Evolutionary conservation across 192 early-diverging fungal species (phyloP), one percentile per base, ranked within the genome.

Genomic region (Coemansia sp.): DNA sequence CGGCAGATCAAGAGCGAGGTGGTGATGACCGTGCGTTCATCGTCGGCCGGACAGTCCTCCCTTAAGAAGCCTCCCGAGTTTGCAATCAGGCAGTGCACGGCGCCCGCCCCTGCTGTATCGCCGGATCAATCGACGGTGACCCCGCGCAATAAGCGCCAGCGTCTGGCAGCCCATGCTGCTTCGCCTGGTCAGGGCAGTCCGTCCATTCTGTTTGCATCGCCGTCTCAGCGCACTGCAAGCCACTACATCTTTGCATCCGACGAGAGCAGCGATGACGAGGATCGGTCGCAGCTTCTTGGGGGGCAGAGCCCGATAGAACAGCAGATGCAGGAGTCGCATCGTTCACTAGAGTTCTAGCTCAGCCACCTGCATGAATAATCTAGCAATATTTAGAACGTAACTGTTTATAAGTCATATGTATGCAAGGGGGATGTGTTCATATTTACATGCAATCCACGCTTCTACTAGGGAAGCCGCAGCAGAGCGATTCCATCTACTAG

Each of bases 1-100:
- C 64, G 72, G 15, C 71, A 80, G 54, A 62, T 80, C 14, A 80
- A 71, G 54, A 80, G 53, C 61, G 77, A 80, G 33, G 77, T 80
- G 15, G 72, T 80, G 19, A 64, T 61, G 42, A 68, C 68, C 3
- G 41, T 68, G 25, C 71, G 65, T 19, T 44, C 67, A n/a, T n/a
- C n/a, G n/a, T n/a, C n/a, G n/a, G n/a, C n/a, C n/a, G n/a, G n/a
- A n/a, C n/a, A n/a, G n/a, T n/a, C n/a, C n/a, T n/a, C n/a, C n/a
- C n/a, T n/a, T n/a, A n/a, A n/a, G n/a, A n/a, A n/a, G n/a, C n/a
- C n/a, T n/a, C 33, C 34, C 4, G 55, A 31, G 2, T 25, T 48
- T 48, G 20, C 45, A 25, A 25, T 25, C 9, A 6, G 7, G 8
- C 6, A 23, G 14, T 25, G 34, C 34, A 36, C 34, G n/a, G n/a